phyloP scores from a whole-genome alignment of 345 rosid genomes.

The Acer negundo region DNA sequence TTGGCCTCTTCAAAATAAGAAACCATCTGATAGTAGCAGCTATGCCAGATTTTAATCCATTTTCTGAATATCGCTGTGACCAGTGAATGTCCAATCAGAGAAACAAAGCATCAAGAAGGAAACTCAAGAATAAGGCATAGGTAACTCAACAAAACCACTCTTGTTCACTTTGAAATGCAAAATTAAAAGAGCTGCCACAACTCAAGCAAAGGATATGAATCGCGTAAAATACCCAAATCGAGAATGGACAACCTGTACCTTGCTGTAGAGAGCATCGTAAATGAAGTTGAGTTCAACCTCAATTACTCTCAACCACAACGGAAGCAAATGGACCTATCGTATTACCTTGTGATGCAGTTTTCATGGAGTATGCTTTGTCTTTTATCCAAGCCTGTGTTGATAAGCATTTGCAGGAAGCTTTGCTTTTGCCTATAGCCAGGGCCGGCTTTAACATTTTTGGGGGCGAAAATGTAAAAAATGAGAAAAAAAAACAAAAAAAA shows the following conservation, averaged over 20 bases:
- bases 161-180: not conserved
- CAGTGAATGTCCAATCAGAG: not conserved
- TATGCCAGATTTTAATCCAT: not conserved
- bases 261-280: slow-evolving; percentile 27
- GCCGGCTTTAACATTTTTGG: too few relatives aligned
- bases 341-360: too few relatives aligned
- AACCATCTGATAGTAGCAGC: not conserved
- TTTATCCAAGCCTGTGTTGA: too few relatives aligned
- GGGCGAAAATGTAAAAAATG: too few relatives aligned
- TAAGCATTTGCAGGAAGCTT: too few relatives aligned
- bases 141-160: not conserved
- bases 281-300: slow-evolving; percentile 36
- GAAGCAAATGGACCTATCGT: too few relatives aligned
- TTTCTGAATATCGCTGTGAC: not conserved
- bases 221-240: not conserved
- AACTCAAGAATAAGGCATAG: not conserved
- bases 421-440: too few relatives aligned
- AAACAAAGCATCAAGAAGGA: not conserved
- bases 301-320: slow-evolving; percentile 5
- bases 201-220: not conserved
- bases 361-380: slow-evolving; percentile 2
- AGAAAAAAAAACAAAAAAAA: too few relatives aligned
- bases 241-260: slow-evolving; percentile 7
- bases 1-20: not conserved
- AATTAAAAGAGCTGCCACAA: not conserved